A percentile compares a stretch with the other conserved stretches of the same genome.
These are phyloP conservation scores for Thymus mandschuricus DNA, from an alignment of 257 asterid genomes.

Conservation along the genomic window DNA sequence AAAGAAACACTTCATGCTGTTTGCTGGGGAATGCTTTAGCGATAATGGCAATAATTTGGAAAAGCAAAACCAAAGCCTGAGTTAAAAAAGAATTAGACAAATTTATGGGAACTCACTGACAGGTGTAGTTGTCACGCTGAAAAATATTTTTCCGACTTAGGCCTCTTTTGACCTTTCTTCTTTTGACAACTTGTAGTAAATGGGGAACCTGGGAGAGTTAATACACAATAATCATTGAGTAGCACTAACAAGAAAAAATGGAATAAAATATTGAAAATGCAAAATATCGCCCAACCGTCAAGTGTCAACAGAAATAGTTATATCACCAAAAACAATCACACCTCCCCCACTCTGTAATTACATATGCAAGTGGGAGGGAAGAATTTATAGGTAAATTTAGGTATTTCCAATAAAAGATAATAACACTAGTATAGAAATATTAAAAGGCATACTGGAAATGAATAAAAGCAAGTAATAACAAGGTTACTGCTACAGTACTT, in stretches of 20 bases:
- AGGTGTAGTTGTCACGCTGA: constrained; percentile 72
- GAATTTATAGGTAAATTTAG: constrained; percentile 3
- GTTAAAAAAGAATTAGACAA: constrained; percentile 18
- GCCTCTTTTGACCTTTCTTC: constrained; percentile 72
- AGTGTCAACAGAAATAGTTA: constrained; percentile 15
- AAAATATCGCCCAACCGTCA: background rate
- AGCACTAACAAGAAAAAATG: constrained; percentile 20
- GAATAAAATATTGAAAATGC: constrained; percentile 9
- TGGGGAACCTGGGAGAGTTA: constrained; percentile 73
- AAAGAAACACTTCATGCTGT: background rate
- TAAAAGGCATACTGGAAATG: constrained; percentile 19
- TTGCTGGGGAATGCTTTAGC: background rate
- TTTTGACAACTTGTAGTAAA: constrained; percentile 75
- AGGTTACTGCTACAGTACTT: constrained; percentile 25
- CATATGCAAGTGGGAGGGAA: constrained; percentile 1
- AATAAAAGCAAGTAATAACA: constrained; percentile 10
- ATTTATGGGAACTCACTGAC: constrained; percentile 73
- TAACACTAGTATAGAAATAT: constrained; percentile 1
- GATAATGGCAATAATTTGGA: background rate
- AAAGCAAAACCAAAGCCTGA: constrained; percentile 16
- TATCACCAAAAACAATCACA: constrained; percentile 5
- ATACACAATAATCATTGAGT: constrained; percentile 18
- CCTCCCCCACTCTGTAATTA: constrained; percentile 10
- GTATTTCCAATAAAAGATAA: constrained; percentile 20
- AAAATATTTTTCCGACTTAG: constrained; percentile 88